A percentile compares a stretch with the other conserved stretches of the same genome.
These are phyloP conservation scores for Oryza punctata DNA, from an alignment of 176 grass and related monocot genomes.

Conservation along the genomic window DNA sequence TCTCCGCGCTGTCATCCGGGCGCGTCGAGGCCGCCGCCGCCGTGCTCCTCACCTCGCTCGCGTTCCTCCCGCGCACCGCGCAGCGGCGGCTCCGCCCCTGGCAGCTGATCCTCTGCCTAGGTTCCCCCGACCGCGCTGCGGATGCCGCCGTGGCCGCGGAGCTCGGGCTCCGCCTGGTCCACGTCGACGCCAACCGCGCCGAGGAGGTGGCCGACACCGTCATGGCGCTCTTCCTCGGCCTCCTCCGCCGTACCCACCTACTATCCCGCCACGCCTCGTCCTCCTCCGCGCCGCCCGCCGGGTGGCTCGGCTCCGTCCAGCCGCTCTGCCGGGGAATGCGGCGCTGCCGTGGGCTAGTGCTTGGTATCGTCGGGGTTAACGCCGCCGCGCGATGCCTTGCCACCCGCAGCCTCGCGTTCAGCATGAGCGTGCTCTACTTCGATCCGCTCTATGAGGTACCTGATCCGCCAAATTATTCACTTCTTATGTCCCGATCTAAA, in stretches of 20 bases:
- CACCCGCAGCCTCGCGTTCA: slow-evolving; percentile 86
- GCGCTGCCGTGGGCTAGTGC: slow-evolving; percentile 80
- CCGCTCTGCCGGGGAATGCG: slow-evolving; percentile 88
- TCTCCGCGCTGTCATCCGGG: slow-evolving; percentile 56
- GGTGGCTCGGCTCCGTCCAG: slow-evolving; percentile 82
- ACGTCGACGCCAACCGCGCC: slow-evolving; percentile 75
- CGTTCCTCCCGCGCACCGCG: slow-evolving; percentile 84
- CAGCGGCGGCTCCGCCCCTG: slow-evolving; percentile 82
- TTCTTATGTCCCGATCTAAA: slow-evolving; percentile 27
- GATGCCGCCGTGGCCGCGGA: slow-evolving; percentile 71
- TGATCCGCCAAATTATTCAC: slow-evolving; percentile 37
- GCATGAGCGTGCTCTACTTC: slow-evolving; percentile 93
- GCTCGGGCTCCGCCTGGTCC: slow-evolving; percentile 79
- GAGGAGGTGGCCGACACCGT: slow-evolving; percentile 91
- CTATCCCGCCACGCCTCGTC: slow-evolving; percentile 72
- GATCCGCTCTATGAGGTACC: slow-evolving; percentile 76
- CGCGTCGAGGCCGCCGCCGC: slow-evolving; percentile 69
- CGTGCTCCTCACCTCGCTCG: slow-evolving; percentile 74
- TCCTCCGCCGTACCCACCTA: slow-evolving; percentile 81
- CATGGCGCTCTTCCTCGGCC: slow-evolving; percentile 91
- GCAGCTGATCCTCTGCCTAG: slow-evolving; percentile 90
- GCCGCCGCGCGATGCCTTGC: slow-evolving; percentile 82
- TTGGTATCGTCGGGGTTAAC: slow-evolving; percentile 73
- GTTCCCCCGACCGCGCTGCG: slow-evolving; percentile 71
- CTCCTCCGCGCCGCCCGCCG: slow-evolving; percentile 45